A percentile compares a stretch with the other conserved stretches of the same genome.
These are phyloP conservation scores for Sordariomycetes sp. DNA, from an alignment of 2,329 filamentous ascomycete species.

Conservation along the genomic window DNA sequence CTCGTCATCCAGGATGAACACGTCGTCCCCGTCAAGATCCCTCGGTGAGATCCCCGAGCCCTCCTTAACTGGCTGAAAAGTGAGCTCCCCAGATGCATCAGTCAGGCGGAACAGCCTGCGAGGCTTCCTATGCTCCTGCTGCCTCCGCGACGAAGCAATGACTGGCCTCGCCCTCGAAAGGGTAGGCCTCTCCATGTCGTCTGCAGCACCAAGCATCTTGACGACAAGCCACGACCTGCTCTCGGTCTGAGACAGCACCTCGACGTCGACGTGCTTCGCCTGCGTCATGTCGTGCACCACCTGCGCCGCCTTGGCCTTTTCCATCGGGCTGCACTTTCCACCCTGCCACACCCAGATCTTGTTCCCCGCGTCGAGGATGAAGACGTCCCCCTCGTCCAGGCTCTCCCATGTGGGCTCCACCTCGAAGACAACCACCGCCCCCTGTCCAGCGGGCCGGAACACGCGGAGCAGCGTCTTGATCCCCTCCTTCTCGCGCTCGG, in stretches of 20 bases:
- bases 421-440: slow-evolving; percentile 44
- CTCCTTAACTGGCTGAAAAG: slow-evolving; percentile 45
- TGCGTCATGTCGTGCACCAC: slow-evolving; percentile 52
- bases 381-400: slow-evolving; percentile 53
- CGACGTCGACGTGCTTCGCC: slow-evolving; percentile 50
- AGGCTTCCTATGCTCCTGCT: slow-evolving; percentile 9
- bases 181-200: slow-evolving; percentile 12
- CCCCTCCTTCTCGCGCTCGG: slow-evolving; percentile 22
- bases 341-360: slow-evolving; percentile 64
- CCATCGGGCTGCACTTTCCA: slow-evolving; percentile 50
- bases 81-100: slow-evolving; percentile 42
- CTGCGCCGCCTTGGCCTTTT: slow-evolving; percentile 54
- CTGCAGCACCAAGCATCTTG: slow-evolving; percentile 35
- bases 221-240: slow-evolving; percentile 39
- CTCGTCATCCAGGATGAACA: slow-evolving; percentile 46
- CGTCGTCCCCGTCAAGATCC: slow-evolving; percentile 44
- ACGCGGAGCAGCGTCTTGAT: slow-evolving; percentile 43
- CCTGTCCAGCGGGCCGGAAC: slow-evolving; percentile 36
- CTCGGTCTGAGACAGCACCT: slow-evolving; percentile 50
- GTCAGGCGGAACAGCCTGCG: slow-evolving; percentile 47
- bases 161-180: slow-evolving; percentile 1
- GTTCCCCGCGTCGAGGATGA: slow-evolving; percentile 45
- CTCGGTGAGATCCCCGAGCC: slow-evolving; percentile 25
- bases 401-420: slow-evolving; percentile 48
- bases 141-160: background rate